Base-by-base conservation (phyloP, 1,284 basidiomycete genomes). In the Meira nashicola region DNA sequence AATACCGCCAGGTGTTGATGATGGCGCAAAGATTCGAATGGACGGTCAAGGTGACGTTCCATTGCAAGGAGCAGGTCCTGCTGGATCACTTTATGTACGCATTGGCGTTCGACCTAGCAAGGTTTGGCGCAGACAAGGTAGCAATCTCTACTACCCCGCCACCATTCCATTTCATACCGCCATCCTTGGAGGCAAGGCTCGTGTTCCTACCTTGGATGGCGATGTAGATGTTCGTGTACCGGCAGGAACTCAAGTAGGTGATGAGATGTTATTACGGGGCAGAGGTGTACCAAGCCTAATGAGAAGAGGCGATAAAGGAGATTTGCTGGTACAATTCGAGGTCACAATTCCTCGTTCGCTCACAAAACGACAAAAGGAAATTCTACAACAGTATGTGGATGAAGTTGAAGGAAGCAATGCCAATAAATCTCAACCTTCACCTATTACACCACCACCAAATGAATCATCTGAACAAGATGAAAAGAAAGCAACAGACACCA, bases 171-270 rank as follows among this genome's bases (percentile, higher is more conserved):
- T 98, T 72, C 90, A 98, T 76, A 86, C 85, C 5, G 95, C 95
- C 8, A 81, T 98, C 49, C 84, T 98, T 23, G 94, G 94, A 52
- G 95, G 95, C 46, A 86, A 86, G 70, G 89, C 93, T 48, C 86
- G 92, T 41, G 89, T 99, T 51, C 93, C 93, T 23, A 98, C 95
- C 23, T 82, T 98, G 28, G 93, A 98, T 68, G 91, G 93, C 44
- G 90, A 95, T 57, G 92, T 97, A 9, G 92, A 97, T 63, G 90
- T 99, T 52, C 88, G 90, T 62, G 86, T 99, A 52, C 91, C 93
- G 49, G 83, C 84, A 39, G 94, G 95, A 48, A 97, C 95, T 2
- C 94, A 98, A 80, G 90, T 89, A 71, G 93, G 92, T 17, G 92
- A 98, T 80, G 92, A 97, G 80, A 94, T 95, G 85, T 88, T 96